Evolutionary conservation across 148 eudicot species (phyloP).

Genomic region (Arbutus unedo): DNA sequence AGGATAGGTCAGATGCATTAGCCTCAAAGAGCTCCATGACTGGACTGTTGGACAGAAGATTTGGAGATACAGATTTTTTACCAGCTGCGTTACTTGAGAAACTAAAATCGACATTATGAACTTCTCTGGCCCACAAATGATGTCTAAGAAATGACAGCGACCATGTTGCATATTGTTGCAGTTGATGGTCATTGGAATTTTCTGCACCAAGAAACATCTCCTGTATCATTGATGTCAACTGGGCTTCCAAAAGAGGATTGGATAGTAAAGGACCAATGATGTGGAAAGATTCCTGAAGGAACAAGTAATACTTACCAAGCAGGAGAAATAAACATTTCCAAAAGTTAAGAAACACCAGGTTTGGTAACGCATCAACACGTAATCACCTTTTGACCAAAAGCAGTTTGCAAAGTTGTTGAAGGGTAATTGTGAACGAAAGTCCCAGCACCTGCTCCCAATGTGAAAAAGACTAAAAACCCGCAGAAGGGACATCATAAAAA

Average conservation of each 20-base stretch:
- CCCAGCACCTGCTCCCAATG: constrained; percentile 88
- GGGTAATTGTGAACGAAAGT: constrained; percentile 30
- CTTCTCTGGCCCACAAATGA: constrained; percentile 41
- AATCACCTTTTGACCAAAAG: constrained; percentile 45
- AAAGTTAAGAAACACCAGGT: not conserved
- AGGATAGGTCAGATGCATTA: constrained; percentile 53
- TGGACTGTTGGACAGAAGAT: constrained; percentile 54
- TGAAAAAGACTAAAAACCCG: not conserved
- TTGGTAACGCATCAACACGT: constrained; percentile 9
- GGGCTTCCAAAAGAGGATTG: constrained; percentile 50
- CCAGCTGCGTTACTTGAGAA: constrained; percentile 25
- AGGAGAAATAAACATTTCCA: not conserved
- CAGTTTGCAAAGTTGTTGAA: constrained; percentile 24
- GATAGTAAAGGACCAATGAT: constrained; percentile 63
- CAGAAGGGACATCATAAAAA: no score
- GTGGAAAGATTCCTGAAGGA: constrained; percentile 52
- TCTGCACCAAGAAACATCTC: constrained; percentile 86
- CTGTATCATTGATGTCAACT: constrained; percentile 52
- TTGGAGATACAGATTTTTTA: constrained; percentile 36
- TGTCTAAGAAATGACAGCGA: constrained; percentile 70
- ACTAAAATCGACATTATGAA: constrained; percentile 27
- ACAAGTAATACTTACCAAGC: not conserved
- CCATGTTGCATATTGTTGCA: constrained; percentile 85
- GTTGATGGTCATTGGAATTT: constrained; percentile 58
- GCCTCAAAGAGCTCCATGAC: constrained; percentile 80